Percentiles rank a stretch among this genome's conserved stretches.
Evolutionary conservation across 1,139 yeast species (phyloP).

Genomic region (Candida sojae): DNA sequence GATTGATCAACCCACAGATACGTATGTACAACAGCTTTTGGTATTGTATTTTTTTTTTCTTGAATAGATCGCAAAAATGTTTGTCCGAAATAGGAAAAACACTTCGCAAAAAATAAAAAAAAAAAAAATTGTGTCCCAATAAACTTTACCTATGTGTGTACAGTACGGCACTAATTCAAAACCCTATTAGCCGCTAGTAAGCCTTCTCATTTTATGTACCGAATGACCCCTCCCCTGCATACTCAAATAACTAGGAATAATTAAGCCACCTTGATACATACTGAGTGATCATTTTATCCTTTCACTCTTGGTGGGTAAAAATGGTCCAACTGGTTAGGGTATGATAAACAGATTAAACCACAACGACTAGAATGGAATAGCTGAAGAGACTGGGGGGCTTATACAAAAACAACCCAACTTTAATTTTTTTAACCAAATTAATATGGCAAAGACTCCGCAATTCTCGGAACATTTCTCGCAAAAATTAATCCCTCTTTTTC

Average conservation of each 20-base stretch:
- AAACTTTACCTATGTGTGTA: background rate
- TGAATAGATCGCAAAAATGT: background rate
- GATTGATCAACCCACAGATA: background rate
- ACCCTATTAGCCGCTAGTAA: too few relatives aligned
- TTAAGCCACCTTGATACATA: too few relatives aligned
- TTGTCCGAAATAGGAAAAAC: constrained; percentile 1
- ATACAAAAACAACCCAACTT: background rate
- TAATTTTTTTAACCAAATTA: background rate
- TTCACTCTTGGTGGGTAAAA: too few relatives aligned
- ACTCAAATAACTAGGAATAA: too few relatives aligned
- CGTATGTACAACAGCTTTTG: background rate
- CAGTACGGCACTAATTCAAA: too few relatives aligned
- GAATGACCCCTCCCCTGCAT: too few relatives aligned
- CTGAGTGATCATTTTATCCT: too few relatives aligned
- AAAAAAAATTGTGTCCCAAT: background rate
- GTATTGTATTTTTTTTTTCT: background rate
- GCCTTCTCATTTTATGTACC: too few relatives aligned
- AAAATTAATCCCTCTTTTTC: background rate
- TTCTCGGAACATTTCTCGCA: constrained; percentile 1
- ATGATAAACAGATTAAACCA: too few relatives aligned
- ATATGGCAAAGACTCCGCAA: background rate
- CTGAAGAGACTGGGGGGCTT: background rate
- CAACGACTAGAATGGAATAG: background rate
- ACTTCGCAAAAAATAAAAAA: background rate
- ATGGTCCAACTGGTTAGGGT: too few relatives aligned